A percentile compares a stretch with the other conserved stretches of the same genome.
Evolutionary conservation across 1,139 yeast genomes (phyloP).

Genomic region (Saccharomyces uvarum): DNA sequence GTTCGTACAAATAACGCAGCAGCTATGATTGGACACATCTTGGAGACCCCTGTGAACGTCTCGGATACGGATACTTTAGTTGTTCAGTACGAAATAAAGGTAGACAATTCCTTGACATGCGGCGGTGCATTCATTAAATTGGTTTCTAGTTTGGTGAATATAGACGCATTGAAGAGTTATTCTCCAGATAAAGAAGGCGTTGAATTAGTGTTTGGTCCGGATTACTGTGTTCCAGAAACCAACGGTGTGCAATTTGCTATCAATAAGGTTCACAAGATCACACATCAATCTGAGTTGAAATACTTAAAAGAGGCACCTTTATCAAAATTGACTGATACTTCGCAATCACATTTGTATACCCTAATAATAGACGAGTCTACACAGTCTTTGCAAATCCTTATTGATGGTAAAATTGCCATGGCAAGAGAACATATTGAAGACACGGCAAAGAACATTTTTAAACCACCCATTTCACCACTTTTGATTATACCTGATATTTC

Average conservation of each 20-base stretch:
- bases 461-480: constrained; percentile 62
- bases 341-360: constrained; percentile 62
- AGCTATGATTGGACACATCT: constrained; percentile 16
- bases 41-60: constrained; percentile 15
- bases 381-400: constrained; percentile 68
- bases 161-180: constrained; percentile 36
- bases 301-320: constrained; percentile 56
- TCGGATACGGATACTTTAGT: constrained; percentile 59
- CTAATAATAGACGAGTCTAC: constrained; percentile 50
- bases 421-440: constrained; percentile 59
- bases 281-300: constrained; percentile 60
- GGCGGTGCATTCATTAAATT: constrained; percentile 87
- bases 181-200: constrained; percentile 56
- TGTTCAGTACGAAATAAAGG: constrained; percentile 79
- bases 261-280: constrained; percentile 47
- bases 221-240: constrained; percentile 64
- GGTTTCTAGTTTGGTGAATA: constrained; percentile 40
- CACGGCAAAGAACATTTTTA: constrained; percentile 35
- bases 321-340: constrained; percentile 43
- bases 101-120: constrained; percentile 68
- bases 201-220: constrained; percentile 93
- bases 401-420: constrained; percentile 66
- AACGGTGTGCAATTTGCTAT: constrained; percentile 75
- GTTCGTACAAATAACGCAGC: constrained; percentile 8
- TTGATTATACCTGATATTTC: constrained; percentile 51